Evolutionary conservation across 2,329 filamentous ascomycete genomes (phyloP), one percentile per base, ranked within the genome.

Genomic region (Tolypocladium pustulatum): DNA sequence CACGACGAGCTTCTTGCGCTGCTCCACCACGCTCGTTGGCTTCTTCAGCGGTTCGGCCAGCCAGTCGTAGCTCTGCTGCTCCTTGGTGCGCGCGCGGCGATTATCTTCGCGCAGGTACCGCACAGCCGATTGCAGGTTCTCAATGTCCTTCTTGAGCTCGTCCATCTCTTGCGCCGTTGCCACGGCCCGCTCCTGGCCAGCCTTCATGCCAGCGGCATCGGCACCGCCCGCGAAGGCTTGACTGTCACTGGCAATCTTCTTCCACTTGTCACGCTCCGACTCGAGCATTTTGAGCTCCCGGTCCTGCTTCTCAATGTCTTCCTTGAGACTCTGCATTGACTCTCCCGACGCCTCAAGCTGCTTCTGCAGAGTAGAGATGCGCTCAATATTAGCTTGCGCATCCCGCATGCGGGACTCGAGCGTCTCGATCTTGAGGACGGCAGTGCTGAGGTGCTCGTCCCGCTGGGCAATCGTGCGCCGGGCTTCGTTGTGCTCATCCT

Each of bases 351-450:
- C 74, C 55, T 80, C 78, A 30, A 89, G 77, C 65, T 80, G 76
- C 38, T 73, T 74, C 70, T 90, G 87, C 15, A 91, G 78, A 57
- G 85, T 83, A 25, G 78, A 77, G 64, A 91, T 89, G 57, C 81
- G 81, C 56, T 85, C 83, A 17, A 89, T 84, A 73, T 93, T 92
- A 69, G 88, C 85, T 63, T 86, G 85, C 7, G 90, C 89, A 68
- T 95, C 91, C 59, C 87, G 85, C 86, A 94, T 92, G 59, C 90
- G 82, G 9, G 90, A 89, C 71, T 96, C 90, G 41, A 97, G 84
- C 46, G 94, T 90, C 73, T 97, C 93, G 65, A 97, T 96, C 72
- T 94, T 92, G 65, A 97, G 88, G n/a, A 87, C 83, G 30, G 90
- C 82, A 60, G 95, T 93, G 71, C 95, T 91, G 57, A 96, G 83